phyloP scores from a whole-genome alignment of 2,329 filamentous ascomycete species.

The Elsinoe australis region DNA sequence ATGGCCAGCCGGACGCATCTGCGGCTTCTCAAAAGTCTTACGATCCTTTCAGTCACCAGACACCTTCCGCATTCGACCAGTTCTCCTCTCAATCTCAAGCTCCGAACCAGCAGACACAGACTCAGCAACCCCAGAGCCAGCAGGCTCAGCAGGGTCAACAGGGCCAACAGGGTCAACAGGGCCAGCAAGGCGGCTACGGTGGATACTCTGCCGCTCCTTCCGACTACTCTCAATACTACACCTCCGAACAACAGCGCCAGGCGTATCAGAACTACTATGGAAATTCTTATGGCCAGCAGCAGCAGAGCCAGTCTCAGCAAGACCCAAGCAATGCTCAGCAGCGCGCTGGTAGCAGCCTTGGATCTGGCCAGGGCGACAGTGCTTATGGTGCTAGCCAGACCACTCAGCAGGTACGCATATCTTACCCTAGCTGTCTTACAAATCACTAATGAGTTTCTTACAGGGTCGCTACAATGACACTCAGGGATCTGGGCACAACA shows the following conservation, averaged over 20 bases:
- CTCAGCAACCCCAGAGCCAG: constrained; percentile 34
- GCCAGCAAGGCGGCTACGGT: constrained; percentile 51
- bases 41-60: constrained; percentile 77
- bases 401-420: constrained; percentile 39
- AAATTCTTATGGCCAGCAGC: constrained; percentile 45
- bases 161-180: constrained; percentile 50
- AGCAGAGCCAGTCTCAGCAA: constrained; percentile 49
- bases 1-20: constrained; percentile 50
- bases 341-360: constrained; percentile 71
- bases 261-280: constrained; percentile 64
- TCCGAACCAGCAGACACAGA: constrained; percentile 40
- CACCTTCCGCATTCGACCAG: constrained; percentile 43
- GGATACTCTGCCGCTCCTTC: constrained; percentile 65
- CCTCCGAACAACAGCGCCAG: constrained; percentile 64
- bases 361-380: constrained; percentile 52
- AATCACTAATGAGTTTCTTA: too few relatives aligned
- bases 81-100: constrained; percentile 44
- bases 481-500: constrained; percentile 83
- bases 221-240: constrained; percentile 83
- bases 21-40: constrained; percentile 67
- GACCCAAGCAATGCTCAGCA: constrained; percentile 65
- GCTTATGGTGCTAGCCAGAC: constrained; percentile 56
- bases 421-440: too few relatives aligned
- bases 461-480: constrained; percentile 70
- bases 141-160: constrained; percentile 49